Evolutionary conservation across 805 yeast species (phyloP).

Genomic region (Lachancea meyersii): DNA sequence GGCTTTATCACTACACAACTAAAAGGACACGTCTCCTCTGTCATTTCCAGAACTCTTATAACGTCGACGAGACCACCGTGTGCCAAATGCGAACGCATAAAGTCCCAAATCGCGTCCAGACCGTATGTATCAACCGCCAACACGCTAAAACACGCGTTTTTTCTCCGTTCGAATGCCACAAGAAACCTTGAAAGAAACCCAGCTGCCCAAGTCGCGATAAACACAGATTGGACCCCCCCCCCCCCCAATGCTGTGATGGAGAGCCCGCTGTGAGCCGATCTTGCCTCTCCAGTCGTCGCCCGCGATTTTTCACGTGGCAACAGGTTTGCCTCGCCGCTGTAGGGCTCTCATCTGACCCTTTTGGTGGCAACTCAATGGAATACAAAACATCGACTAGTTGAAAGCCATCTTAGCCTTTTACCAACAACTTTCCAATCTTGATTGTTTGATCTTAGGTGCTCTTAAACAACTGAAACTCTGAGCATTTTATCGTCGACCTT

Average conservation of each 20-base stretch:
- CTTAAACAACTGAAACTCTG: too few relatives aligned
- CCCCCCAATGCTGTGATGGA: neutral
- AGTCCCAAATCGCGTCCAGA: constrained; percentile 3
- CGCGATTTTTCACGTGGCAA: neutral
- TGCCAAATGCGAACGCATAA: constrained; percentile 7
- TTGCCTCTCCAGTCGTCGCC: too few relatives aligned
- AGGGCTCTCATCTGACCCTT: neutral
- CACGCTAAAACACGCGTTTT: too few relatives aligned
- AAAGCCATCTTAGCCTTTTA: too few relatives aligned
- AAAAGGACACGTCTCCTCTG: neutral
- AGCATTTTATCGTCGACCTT: too few relatives aligned
- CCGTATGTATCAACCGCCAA: constrained; percentile 4
- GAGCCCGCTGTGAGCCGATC: too few relatives aligned
- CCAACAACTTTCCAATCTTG: too few relatives aligned
- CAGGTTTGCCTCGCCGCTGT: neutral
- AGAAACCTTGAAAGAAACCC: neutral
- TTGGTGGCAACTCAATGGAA: neutral
- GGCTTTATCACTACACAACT: neutral
- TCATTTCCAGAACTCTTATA: constrained; percentile 2
- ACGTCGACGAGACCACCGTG: constrained; percentile 6
- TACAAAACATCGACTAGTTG: neutral
- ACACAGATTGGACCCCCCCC: neutral
- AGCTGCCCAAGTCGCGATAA: neutral
- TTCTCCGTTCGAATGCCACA: neutral
- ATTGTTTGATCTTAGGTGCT: too few relatives aligned